Conservation (phyloP, 1,284 basidiomycete species). For the Ceratobasidium sp. region DNA sequence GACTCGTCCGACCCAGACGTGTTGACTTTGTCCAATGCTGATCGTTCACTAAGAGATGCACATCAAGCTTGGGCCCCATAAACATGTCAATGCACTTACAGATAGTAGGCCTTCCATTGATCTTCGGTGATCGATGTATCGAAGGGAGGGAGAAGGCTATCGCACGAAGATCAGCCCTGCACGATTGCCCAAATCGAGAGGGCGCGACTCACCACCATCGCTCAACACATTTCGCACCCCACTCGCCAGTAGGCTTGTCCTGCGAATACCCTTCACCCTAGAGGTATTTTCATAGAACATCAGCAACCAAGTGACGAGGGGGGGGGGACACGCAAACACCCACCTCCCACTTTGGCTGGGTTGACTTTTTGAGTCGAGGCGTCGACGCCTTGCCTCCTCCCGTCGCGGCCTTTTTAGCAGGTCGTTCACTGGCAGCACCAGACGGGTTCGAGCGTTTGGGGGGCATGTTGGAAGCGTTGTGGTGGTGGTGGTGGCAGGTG, state of each 20-base stretch:
- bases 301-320: neutral
- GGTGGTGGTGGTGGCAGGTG: neutral
- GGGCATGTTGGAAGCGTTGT: constrained; percentile 7
- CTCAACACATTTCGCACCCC: constrained; percentile 23
- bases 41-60: constrained; percentile 4
- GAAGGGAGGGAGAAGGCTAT: constrained; percentile 34
- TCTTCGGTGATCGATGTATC: constrained; percentile 22
- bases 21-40: constrained; percentile 33
- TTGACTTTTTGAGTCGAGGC: constrained; percentile 11
- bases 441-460: constrained; percentile 29
- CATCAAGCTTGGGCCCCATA: neutral
- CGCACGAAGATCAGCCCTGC: neutral
- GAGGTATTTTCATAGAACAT: neutral
- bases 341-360: constrained; percentile 24
- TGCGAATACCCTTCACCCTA: constrained; percentile 14
- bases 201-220: constrained; percentile 29
- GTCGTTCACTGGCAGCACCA: neutral
- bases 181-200: neutral
- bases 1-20: constrained; percentile 2
- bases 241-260: constrained; percentile 28
- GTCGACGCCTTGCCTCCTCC: neutral
- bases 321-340: neutral
- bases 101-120: constrained; percentile 32
- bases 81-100: constrained; percentile 2
- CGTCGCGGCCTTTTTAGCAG: constrained; percentile 22